Conservation (phyloP, 2,329 filamentous ascomycete species). For the Fusarium falciforme region DNA sequence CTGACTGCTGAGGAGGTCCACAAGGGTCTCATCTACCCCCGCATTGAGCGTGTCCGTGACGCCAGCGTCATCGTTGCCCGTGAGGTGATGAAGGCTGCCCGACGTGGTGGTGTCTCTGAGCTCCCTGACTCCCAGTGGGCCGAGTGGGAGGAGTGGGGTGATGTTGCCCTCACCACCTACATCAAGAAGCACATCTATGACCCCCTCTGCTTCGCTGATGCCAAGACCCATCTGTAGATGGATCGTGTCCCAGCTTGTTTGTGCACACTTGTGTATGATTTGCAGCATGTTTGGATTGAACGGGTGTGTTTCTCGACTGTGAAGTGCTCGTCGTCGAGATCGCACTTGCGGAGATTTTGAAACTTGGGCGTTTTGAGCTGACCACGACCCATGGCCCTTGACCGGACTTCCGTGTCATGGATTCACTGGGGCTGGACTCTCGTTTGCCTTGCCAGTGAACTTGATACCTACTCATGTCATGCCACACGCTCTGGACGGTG, state of each 20-base stretch:
- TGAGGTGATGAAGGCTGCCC: conserved; percentile 92
- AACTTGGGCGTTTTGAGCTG: conserved; percentile 30
- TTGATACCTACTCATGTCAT: conserved; percentile 33
- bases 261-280: conserved; percentile 34
- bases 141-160: conserved; percentile 79
- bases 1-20: conserved; percentile 85
- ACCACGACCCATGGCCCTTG: neutral
- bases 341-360: conserved; percentile 33
- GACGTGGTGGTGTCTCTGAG: conserved; percentile 80
- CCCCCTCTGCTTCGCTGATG: conserved; percentile 59
- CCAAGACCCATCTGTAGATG: conserved; percentile 48
- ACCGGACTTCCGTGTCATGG: conserved; percentile 21
- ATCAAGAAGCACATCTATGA: conserved; percentile 73
- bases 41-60: conserved; percentile 90
- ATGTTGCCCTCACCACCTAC: conserved; percentile 69
- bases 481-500: conserved; percentile 31
- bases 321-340: conserved; percentile 36
- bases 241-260: neutral
- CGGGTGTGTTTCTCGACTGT: conserved; percentile 25
- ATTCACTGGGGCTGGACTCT: neutral
- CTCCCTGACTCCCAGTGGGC: conserved; percentile 76
- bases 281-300: conserved; percentile 3
- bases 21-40: conserved; percentile 88
- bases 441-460: conserved; percentile 19
- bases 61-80: conserved; percentile 88